These are phyloP conservation scores for Saccharomycopsis hybrid DNA, from an alignment of 1,139 yeast species.

Conservation along the genomic window DNA sequence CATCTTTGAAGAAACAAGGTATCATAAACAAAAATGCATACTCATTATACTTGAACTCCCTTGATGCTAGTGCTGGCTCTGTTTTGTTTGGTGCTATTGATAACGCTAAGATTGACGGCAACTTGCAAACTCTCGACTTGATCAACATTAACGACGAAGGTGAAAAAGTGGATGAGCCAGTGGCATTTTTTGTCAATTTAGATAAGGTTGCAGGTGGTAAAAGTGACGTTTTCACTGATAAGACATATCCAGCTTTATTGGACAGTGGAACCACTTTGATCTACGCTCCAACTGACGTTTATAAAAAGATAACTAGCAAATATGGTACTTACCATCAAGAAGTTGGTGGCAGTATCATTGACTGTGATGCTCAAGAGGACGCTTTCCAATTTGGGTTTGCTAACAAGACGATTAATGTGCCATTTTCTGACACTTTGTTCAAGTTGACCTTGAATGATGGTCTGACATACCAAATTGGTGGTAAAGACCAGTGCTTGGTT, in stretches of 20 bases:
- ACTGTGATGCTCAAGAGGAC: slow-evolving; percentile 29
- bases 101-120: slow-evolving; percentile 37
- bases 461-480: slow-evolving; percentile 1
- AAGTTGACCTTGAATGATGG: slow-evolving; percentile 17
- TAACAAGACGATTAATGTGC: slow-evolving; percentile 43
- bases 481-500: slow-evolving; percentile 29
- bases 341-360: slow-evolving; percentile 32
- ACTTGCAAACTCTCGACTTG: slow-evolving; percentile 30
- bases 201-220: slow-evolving; percentile 6
- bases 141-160: slow-evolving; percentile 32
- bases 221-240: neutral
- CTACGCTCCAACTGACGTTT: slow-evolving; percentile 40
- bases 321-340: slow-evolving; percentile 29
- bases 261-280: slow-evolving; percentile 68
- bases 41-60: slow-evolving; percentile 30
- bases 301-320: slow-evolving; percentile 38
- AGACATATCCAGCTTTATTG: slow-evolving; percentile 39
- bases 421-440: slow-evolving; percentile 36
- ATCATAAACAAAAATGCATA: slow-evolving; percentile 34
- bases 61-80: slow-evolving; percentile 28
- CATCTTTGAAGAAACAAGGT: slow-evolving; percentile 42
- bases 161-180: slow-evolving; percentile 35
- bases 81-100: slow-evolving; percentile 47
- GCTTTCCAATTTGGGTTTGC: slow-evolving; percentile 36
- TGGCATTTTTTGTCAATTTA: slow-evolving; percentile 19